Evolutionary conservation across 768 basidiomycete species (phyloP).

Genomic region (Lactifluus subvellereus): DNA sequence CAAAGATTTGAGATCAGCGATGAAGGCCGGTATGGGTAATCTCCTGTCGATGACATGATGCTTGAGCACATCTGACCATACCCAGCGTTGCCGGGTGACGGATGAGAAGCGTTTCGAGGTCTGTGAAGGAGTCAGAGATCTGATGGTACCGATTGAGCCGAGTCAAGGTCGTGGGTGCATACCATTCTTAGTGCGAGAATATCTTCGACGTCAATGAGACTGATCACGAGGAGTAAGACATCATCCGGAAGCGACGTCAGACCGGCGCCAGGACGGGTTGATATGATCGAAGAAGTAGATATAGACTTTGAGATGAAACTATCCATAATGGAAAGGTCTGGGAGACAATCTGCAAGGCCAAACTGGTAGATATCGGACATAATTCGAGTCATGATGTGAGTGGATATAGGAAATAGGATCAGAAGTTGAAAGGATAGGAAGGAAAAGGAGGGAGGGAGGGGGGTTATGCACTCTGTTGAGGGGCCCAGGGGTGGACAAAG

Average conservation of each 20-base stretch:
- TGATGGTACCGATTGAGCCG: slow-evolving; percentile 5
- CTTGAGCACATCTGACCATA: slow-evolving; percentile 34
- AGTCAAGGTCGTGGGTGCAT: slow-evolving; percentile 20
- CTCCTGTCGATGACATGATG: slow-evolving; percentile 32
- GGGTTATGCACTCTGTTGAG: neutral
- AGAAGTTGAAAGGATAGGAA: neutral
- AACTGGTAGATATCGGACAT: slow-evolving; percentile 10
- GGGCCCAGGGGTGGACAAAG: neutral
- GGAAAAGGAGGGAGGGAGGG: slow-evolving; percentile 3
- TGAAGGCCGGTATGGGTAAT: slow-evolving; percentile 32
- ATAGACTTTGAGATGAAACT: neutral
- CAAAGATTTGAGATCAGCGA: slow-evolving; percentile 28
- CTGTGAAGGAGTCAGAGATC: slow-evolving; percentile 23
- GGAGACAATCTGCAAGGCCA: neutral
- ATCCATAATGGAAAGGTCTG: neutral
- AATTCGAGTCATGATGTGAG: slow-evolving; percentile 5
- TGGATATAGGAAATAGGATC: neutral
- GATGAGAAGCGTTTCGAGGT: slow-evolving; percentile 30
- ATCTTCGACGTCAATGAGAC: slow-evolving; percentile 31
- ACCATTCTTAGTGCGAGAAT: slow-evolving; percentile 32
- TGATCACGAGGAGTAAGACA: slow-evolving; percentile 32
- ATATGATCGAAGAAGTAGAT: slow-evolving; percentile 9
- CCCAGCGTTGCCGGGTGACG: slow-evolving; percentile 34
- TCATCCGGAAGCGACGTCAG: slow-evolving; percentile 32
- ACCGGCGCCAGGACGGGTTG: slow-evolving; percentile 7